Evolutionary conservation across 2,329 filamentous ascomycete species (phyloP).

Genomic region (Sarocladium brachiariae): DNA sequence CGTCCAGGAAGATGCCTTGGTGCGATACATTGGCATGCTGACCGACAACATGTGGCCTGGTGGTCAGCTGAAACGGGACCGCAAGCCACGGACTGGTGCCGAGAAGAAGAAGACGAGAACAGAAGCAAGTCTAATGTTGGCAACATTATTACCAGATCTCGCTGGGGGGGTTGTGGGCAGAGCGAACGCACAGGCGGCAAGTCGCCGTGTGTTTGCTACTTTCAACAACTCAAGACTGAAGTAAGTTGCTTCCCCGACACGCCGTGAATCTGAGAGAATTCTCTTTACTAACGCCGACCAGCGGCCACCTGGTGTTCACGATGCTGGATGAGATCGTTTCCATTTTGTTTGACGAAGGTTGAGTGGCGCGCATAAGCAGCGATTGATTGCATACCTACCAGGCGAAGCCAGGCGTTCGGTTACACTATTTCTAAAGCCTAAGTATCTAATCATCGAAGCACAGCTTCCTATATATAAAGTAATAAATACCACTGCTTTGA

Average conservation of each 20-base stretch:
- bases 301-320: conserved; percentile 63
- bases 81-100: conserved; percentile 51
- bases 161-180: conserved; percentile 90
- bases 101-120: conserved; percentile 77
- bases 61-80: conserved; percentile 47
- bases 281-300: conserved; percentile 22
- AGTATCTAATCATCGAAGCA: too few species aligned
- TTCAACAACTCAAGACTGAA: conserved; percentile 89
- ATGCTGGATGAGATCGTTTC: conserved; percentile 64
- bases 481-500: not conserved
- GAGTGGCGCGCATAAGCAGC: not conserved
- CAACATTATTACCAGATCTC: conserved; percentile 82
- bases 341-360: conserved; percentile 50
- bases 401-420: not conserved
- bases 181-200: conserved; percentile 84
- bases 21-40: conserved; percentile 68
- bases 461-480: too few species aligned
- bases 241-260: conserved; percentile 51
- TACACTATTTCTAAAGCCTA: not conserved
- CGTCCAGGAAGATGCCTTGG: conserved; percentile 69
- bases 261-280: not conserved
- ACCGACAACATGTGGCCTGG: conserved; percentile 76
- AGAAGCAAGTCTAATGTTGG: conserved; percentile 84
- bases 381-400: not conserved
- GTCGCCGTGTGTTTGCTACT: conserved; percentile 80